phyloP scores from a whole-genome alignment of 2,329 filamentous ascomycete genomes.

The Knufia petricola region DNA sequence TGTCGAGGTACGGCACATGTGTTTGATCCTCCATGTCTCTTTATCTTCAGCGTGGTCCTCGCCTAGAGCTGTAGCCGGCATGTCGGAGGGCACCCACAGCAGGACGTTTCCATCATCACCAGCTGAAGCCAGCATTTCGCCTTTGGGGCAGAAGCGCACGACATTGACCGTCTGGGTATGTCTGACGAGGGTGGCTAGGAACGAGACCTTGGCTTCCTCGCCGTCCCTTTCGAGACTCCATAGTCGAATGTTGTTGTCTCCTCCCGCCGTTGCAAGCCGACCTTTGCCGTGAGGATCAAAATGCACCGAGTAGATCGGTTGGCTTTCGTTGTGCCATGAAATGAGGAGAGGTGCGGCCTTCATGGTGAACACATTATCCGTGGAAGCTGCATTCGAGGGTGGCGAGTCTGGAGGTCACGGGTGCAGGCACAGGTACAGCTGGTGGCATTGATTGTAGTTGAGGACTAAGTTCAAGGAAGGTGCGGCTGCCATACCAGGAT shows the following conservation, averaged over 20 bases:
- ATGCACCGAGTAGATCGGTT: conserved; percentile 93
- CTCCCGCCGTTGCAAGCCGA: conserved; percentile 83
- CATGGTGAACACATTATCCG: conserved; percentile 46
- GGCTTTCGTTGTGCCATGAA: conserved; percentile 97
- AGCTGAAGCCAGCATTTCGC: conserved; percentile 85
- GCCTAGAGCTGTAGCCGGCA: conserved; percentile 56
- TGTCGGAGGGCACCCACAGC: conserved; percentile 85
- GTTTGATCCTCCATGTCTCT: conserved; percentile 91
- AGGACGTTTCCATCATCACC: conserved; percentile 97
- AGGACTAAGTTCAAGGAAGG: background rate
- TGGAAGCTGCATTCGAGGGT: background rate
- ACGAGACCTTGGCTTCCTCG: conserved; percentile 80
- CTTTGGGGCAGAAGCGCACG: conserved; percentile 88
- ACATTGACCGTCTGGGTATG: conserved; percentile 98
- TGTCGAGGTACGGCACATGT: conserved; percentile 83
- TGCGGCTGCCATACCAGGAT: background rate
- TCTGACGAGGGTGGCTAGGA: conserved; percentile 81
- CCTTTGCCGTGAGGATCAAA: conserved; percentile 91
- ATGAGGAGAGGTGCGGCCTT: conserved; percentile 94
- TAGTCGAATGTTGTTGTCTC: conserved; percentile 90
- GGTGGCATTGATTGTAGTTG: background rate
- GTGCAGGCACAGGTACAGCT: no score
- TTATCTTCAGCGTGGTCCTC: conserved; percentile 85
- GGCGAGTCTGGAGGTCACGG: background rate
- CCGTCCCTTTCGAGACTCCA: conserved; percentile 84